Evolutionary conservation across 2,329 filamentous ascomycete species (phyloP), one percentile per base, ranked within the genome.

Genomic region (Cryphonectria carpinicola): DNA sequence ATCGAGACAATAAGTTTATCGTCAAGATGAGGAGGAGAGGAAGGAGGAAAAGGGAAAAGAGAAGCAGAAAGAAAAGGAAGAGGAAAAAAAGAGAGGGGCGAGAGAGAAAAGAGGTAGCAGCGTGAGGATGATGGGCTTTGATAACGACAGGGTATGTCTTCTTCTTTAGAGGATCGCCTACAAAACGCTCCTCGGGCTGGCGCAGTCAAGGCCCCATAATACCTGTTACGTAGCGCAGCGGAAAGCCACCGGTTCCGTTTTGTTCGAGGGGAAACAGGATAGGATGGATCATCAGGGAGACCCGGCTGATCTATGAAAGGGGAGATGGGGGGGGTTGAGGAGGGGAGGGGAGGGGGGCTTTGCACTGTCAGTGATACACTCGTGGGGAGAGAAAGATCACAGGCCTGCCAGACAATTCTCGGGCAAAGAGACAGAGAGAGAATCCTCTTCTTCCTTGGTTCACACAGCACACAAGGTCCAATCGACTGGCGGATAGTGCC

Each of bases 361-460:
- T 67, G 70, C 74, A 75, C 74, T 75, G 75, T 71, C 76, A 78
- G 78, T 80, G 80, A 81, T 77, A 81, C 81, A 81, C 75, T 76
- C 77, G 70, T 73, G 79, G 65, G 28, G 52, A 67, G 65, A 67
- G 65, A 67, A 46, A 19, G 5, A 46, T 8, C 7, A 80, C 71
- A 69, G 70, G 70, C 69, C 69, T 49, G 56, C 61, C 28, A 39
- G 39, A 37, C 49, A 65, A n/a, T 41, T 70, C 58, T 69, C 70
- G 68, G 60, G 56, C 46, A n/a, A 22, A 6, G 43, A 49, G 7
- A n/a, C 1, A 22, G 46, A 49, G 46, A 32, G 58, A 43, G 54
- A 63, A 65, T 71, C 67, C 67, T 70, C 32, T 68, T 62, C 19
- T 3, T 22, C 7, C 46, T n/a, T 49, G 19, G 60, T 63, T 66